A percentile compares a stretch with the other conserved stretches of the same genome.
These are phyloP conservation scores for Ligustrum vulgare DNA, from an alignment of 257 asterid species.

Conservation along the genomic window DNA sequence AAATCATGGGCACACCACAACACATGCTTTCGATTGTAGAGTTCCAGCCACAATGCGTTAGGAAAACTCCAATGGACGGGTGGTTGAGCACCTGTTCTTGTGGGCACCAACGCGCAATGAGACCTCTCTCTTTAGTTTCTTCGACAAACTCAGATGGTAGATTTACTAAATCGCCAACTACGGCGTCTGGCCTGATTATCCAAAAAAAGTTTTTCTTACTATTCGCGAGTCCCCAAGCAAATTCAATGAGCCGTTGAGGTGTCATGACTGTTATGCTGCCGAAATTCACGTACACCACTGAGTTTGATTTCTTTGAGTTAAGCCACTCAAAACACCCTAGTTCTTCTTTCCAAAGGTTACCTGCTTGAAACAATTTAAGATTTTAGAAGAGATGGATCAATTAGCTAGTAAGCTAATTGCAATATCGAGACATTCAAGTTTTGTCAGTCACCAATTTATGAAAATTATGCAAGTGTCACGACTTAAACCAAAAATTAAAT, in stretches of 20 bases:
- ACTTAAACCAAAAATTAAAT: no score
- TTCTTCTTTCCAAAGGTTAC: conserved; percentile 27
- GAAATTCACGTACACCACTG: conserved; percentile 22
- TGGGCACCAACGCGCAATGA: conserved; percentile 20
- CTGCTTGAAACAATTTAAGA: not conserved
- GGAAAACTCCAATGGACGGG: conserved; percentile 17
- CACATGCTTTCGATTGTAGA: conserved; percentile 24
- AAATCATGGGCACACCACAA: conserved; percentile 25
- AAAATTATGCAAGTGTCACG: not conserved
- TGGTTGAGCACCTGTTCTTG: conserved; percentile 25
- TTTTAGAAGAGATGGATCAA: not conserved
- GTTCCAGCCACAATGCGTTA: conserved; percentile 27
- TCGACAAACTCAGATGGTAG: conserved; percentile 15
- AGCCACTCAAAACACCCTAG: conserved; percentile 26
- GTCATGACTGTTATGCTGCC: conserved; percentile 23
- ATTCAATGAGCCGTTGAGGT: conserved; percentile 12
- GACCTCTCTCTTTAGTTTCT: conserved; percentile 20
- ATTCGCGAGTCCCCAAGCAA: conserved; percentile 27
- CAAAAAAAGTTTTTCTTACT: conserved; percentile 20
- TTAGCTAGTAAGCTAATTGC: not conserved
- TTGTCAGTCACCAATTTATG: no score
- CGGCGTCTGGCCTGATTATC: conserved; percentile 20
- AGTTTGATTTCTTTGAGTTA: conserved; percentile 21
- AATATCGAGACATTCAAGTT: no score
- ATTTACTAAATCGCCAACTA: not conserved